Percentiles rank a stretch among this genome's conserved stretches.
Evolutionary conservation across 257 asterid species (phyloP).

Genomic region (Thymus quinquecostatus): DNA sequence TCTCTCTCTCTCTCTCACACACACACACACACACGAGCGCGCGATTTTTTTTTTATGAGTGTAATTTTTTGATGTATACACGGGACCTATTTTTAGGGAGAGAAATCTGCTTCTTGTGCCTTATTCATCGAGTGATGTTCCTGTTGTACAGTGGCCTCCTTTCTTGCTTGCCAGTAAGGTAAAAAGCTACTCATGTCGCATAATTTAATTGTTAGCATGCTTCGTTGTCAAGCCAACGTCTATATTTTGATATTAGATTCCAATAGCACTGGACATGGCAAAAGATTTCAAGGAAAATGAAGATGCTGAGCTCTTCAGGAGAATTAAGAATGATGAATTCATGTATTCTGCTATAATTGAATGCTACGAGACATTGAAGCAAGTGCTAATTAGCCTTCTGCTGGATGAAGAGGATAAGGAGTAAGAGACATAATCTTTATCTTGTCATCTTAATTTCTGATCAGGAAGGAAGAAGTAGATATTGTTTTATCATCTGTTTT

Average conservation of each 20-base stretch:
- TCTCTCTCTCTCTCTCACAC: background rate
- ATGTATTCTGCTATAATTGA: constrained; percentile 89
- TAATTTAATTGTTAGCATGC: constrained; percentile 17
- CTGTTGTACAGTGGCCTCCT: constrained; percentile 99
- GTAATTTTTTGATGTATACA: constrained; percentile 3
- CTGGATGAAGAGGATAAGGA: constrained; percentile 57
- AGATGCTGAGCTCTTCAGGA: constrained; percentile 86
- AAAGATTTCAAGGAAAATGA: constrained; percentile 81
- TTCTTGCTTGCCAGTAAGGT: constrained; percentile 99
- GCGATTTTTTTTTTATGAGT: background rate
- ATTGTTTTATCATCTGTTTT: constrained; percentile 2
- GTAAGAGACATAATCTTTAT: constrained; percentile 53
- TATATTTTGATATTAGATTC: constrained; percentile 63
- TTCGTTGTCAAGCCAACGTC: constrained; percentile 34
- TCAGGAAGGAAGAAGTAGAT: background rate
- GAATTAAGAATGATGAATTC: constrained; percentile 76
- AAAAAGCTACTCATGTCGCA: constrained; percentile 27
- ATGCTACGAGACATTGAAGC: constrained; percentile 81
- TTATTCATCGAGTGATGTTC: constrained; percentile 77
- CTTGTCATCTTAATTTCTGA: constrained; percentile 16
- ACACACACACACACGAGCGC: too few relatives aligned
- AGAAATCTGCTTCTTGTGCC: constrained; percentile 94
- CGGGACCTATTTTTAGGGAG: constrained; percentile 60
- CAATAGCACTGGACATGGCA: constrained; percentile 98
- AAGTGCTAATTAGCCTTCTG: constrained; percentile 64